phyloP scores from a whole-genome alignment of 2,329 filamentous ascomycete species.

The Fusarium sp. region DNA sequence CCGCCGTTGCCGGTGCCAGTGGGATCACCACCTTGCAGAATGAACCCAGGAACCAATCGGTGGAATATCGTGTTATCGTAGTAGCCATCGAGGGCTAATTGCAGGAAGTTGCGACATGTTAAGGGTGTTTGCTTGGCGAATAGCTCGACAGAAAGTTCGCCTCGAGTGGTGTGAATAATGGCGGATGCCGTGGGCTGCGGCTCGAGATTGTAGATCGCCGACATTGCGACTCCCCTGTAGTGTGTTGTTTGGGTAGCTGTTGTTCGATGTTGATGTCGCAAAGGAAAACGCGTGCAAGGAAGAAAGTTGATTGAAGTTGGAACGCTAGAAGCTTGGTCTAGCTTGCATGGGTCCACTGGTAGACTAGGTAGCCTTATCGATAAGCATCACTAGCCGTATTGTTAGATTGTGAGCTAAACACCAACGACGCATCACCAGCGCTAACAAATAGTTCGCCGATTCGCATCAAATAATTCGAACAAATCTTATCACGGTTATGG shows the following conservation, averaged over 20 bases:
- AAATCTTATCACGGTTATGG: not conserved
- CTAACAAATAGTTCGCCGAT: not conserved
- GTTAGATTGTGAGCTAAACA: not conserved
- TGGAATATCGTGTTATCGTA: constrained; percentile 96
- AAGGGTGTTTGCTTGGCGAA: constrained; percentile 95
- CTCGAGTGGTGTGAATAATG: constrained; percentile 88
- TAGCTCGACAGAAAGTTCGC: constrained; percentile 90
- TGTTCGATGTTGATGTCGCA: constrained; percentile 3
- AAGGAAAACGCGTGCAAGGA: constrained; percentile 21
- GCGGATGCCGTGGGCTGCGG: constrained; percentile 94
- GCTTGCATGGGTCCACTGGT: constrained; percentile 16
- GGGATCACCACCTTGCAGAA: constrained; percentile 94
- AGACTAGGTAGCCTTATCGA: constrained; percentile 21
- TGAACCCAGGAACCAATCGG: constrained; percentile 89
- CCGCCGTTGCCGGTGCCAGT: constrained; percentile 93
- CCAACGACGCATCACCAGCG: not conserved
- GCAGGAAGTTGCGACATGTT: constrained; percentile 93
- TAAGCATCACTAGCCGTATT: constrained; percentile 2
- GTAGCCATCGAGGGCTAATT: constrained; percentile 94
- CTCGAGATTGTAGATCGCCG: constrained; percentile 91
- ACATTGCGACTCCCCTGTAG: constrained; percentile 68
- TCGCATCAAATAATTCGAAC: not conserved
- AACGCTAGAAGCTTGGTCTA: constrained; percentile 28
- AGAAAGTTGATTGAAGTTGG: constrained; percentile 7
- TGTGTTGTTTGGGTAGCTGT: not conserved